Conservation (phyloP, 2,329 filamentous ascomycete genomes). For the Sclerotiophoma versabilis region DNA sequence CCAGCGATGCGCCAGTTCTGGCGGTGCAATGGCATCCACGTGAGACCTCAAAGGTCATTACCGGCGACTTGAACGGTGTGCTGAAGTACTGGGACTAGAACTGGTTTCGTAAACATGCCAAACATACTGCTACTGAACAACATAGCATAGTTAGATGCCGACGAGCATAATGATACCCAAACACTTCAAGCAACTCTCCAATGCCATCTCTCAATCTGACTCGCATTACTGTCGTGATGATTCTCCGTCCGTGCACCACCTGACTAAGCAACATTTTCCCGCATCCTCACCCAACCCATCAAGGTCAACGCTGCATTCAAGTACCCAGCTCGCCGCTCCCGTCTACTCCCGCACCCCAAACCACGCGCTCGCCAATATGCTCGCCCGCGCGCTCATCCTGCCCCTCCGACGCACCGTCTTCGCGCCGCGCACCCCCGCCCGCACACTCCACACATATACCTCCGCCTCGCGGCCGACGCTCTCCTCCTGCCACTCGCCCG, state of each 20-base stretch:
- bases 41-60: constrained; percentile 92
- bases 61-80: constrained; percentile 85
- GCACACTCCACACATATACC: constrained; percentile 26
- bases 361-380: constrained; percentile 36
- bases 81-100: constrained; percentile 92
- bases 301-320: no score
- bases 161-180: constrained; percentile 4
- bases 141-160: background rate
- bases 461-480: constrained; percentile 23
- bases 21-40: constrained; percentile 96
- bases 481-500: constrained; percentile 1
- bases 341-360: no score
- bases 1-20: constrained; percentile 81
- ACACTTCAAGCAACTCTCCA: background rate
- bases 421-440: constrained; percentile 19
- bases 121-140: background rate
- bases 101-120: no score
- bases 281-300: constrained; percentile 6
- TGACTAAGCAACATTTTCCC: constrained; percentile 17
- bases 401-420: constrained; percentile 43
- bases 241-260: background rate
- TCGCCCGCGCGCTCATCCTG: constrained; percentile 42
- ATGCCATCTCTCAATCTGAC: no score
- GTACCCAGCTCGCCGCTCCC: background rate
- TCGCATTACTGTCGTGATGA: no score